Base-by-base conservation (phyloP, 345 rosid species). In the Pistacia atlantica region DNA sequence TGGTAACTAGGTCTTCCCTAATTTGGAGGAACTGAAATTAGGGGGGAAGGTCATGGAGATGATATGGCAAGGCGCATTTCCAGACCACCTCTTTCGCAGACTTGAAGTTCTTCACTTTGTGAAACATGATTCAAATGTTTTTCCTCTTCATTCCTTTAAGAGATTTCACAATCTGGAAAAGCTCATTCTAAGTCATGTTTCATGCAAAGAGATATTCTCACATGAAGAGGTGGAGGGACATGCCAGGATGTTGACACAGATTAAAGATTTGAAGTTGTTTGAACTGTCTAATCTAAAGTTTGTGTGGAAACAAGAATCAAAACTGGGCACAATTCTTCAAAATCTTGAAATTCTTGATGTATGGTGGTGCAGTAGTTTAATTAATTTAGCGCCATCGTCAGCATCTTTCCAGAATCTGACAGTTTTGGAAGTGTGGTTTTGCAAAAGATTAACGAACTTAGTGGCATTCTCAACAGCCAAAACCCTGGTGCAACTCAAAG, bases 21-120 rank as follows among this genome's bases (percentile, higher is more conserved):
- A 38, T 20, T 42, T 84, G 75, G 81, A 84, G 74, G 31, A 51
- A 49, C 5, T 84, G 45, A 10, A 2, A 35, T 73, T 84, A 37
- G 5, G 22, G 8, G 8, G 70, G 45, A 42, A 81, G 77, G 46
- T 54, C 49, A 0, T 25, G 25, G 25, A 25, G 25, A 13, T 42
- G 45, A 42, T 42, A 42, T 42, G 45, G 46, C 46, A 42, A 42
- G 46, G 46, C 8, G 46, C 9, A 9, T 61, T 46, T 5, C 38
- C 49, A 77, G 56, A 59, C n/a, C 31, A 37, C 11, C 10, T 17
- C 33, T 25, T 33, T 33, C 9, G 16, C 20, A 16, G 8, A 31
- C 20, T 2, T 71, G 65, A 22, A 22, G 38, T 42, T 42, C 46
- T 42, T 42, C 9, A 5, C 1, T 1, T 42, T 42, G 46, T 42